Evolutionary conservation across 495 filamentous ascomycete species (phyloP), one percentile per base, ranked within the genome.

Genomic region (Penicillium angulare): DNA sequence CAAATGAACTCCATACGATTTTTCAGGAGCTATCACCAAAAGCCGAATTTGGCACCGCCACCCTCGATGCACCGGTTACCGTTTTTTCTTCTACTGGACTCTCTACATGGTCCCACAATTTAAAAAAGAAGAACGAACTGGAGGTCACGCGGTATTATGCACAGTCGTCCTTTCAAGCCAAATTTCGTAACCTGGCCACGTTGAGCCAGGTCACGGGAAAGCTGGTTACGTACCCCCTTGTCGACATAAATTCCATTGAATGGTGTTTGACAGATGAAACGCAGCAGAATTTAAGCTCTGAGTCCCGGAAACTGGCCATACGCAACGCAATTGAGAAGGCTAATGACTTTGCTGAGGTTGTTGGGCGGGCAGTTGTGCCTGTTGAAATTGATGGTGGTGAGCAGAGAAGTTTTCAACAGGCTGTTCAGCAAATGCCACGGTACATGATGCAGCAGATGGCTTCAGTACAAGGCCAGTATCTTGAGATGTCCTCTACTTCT

Each of bases 201-300:
- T 9, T 65, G 7, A 52, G 53, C 15, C 26, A 63, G 13, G 49
- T 60, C 0, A 31, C 52, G 2, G 52, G 46, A 2, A 27, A 43
- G 22, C 36, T 65, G 8, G 9, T 55, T 2, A 21, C 16, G 0
- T 39, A 53, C 16, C 44, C 52, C 6, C 55, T 54, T n/a, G 47
- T 63, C 6, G 59, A 63, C 15, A 55, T 65, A 17, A 23, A 50
- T 4, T 50, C 54, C 0, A 57, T 65, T 4, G 43, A 57, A 3
- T 65, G 62, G 62, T 36, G 41, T 20, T 47, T 65, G 35, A 65
- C 53, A 5, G 56, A 65, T 2, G 53, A 31, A 5, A 63, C 62
- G 1, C 15, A 53, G 17, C 48, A 50, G 18, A 22, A 21, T 5
- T 20, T 65, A 16, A 40, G 27, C 18, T 52, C 50, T 0, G 20